Conservation (phyloP, 306 rosid genomes). For the Lathyrus sativus region DNA sequence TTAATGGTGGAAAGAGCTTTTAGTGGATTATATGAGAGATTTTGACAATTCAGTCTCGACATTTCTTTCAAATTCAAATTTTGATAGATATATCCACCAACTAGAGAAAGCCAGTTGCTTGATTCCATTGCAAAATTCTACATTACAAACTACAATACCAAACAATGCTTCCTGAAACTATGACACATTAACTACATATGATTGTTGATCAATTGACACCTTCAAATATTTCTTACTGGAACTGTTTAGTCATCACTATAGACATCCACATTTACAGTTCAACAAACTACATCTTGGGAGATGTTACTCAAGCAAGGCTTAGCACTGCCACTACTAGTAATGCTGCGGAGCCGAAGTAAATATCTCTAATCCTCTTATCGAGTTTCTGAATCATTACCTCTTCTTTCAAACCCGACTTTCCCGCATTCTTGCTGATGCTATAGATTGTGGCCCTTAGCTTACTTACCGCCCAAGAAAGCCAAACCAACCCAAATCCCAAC, state of each 20-base stretch:
- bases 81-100: too few species aligned
- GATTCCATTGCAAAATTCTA: conserved; percentile 34
- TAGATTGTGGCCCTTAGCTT: conserved; percentile 61
- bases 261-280: conserved; percentile 35
- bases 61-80: too few species aligned
- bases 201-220: neutral
- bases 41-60: neutral
- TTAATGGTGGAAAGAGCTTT: neutral
- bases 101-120: conserved; percentile 11
- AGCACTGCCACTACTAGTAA: conserved; percentile 62
- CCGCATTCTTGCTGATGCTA: conserved; percentile 54
- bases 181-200: neutral
- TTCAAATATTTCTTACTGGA: conserved; percentile 24
- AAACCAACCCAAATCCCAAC: conserved; percentile 72
- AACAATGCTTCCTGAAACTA: conserved; percentile 22
- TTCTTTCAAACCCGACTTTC: conserved; percentile 58
- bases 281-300: conserved; percentile 9
- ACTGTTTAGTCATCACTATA: conserved; percentile 4
- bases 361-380: conserved; percentile 55
- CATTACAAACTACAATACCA: conserved; percentile 8
- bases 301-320: conserved; percentile 65
- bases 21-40: neutral
- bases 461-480: conserved; percentile 81
- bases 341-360: conserved; percentile 67
- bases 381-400: conserved; percentile 62